Evolutionary conservation across 2,329 filamentous ascomycete genomes (phyloP).

Genomic region (Podosphaera aphanis): DNA sequence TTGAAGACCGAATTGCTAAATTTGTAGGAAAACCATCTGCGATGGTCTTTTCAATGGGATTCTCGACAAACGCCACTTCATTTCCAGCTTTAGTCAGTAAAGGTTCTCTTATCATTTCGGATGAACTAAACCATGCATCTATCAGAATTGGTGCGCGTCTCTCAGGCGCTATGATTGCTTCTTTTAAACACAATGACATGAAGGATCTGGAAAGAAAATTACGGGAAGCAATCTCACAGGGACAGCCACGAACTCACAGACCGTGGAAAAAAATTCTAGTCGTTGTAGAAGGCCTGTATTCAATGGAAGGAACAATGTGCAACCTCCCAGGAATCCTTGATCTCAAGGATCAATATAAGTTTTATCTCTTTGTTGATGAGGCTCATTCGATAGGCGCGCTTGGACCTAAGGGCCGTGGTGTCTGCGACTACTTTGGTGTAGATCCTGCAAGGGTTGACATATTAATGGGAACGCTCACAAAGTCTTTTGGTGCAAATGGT

Average conservation of each 20-base stretch:
- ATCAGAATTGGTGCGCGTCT: slow-evolving; percentile 88
- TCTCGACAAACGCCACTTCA: slow-evolving; percentile 79
- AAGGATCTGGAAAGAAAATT: slow-evolving; percentile 61
- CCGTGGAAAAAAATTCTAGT: slow-evolving; percentile 99
- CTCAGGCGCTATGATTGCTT: slow-evolving; percentile 81
- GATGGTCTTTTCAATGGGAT: slow-evolving; percentile 98
- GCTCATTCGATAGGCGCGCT: slow-evolving; percentile 89
- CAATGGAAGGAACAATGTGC: slow-evolving; percentile 98
- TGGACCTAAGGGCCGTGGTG: slow-evolving; percentile 67
- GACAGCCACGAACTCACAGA: slow-evolving; percentile 90
- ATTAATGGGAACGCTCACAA: slow-evolving; percentile 93
- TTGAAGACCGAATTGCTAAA: slow-evolving; percentile 67
- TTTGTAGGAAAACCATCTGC: slow-evolving; percentile 88
- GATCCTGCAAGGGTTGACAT: slow-evolving; percentile 77
- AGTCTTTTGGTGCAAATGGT: slow-evolving; percentile 94
- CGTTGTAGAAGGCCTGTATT: slow-evolving; percentile 90
- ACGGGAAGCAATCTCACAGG: slow-evolving; percentile 82
- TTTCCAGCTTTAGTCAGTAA: slow-evolving; percentile 86
- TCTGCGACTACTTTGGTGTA: slow-evolving; percentile 92
- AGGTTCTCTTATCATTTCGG: slow-evolving; percentile 82
- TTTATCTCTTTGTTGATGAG: slow-evolving; percentile 85
- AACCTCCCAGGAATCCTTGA: slow-evolving; percentile 76
- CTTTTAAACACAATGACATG: slow-evolving; percentile 98
- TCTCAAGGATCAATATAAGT: slow-evolving; percentile 92
- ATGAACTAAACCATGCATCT: slow-evolving; percentile 93